These are phyloP conservation scores for Gelatoporia subvermispora DNA, from an alignment of 768 basidiomycete genomes.

Conservation along the genomic window DNA sequence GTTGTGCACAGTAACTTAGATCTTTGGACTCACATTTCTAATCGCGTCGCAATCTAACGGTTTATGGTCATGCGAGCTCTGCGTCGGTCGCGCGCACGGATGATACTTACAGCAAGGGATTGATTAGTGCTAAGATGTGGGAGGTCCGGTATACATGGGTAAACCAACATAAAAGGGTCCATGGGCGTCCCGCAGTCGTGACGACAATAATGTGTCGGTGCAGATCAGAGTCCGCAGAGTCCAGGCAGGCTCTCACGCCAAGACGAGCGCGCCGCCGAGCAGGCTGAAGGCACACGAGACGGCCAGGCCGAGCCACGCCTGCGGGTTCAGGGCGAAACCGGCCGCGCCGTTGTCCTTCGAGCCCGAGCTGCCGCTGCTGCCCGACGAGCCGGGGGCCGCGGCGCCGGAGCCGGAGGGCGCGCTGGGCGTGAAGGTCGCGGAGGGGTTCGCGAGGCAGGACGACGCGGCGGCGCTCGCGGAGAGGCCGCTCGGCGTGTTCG, in stretches of 20 bases:
- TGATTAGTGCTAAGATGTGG: too few species aligned
- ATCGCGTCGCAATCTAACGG: too few species aligned
- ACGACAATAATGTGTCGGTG: too few species aligned
- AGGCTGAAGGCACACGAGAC: constrained; percentile 16
- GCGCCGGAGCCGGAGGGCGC: constrained; percentile 27
- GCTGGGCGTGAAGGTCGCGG: constrained; percentile 60
- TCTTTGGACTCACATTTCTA: too few species aligned
- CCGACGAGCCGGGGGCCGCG: background rate
- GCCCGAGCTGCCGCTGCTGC: constrained; percentile 3
- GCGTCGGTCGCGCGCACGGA: too few species aligned
- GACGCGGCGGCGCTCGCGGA: constrained; percentile 52
- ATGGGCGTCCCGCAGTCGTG: too few species aligned
- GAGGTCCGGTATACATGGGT: too few species aligned
- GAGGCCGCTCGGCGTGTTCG: constrained; percentile 42
- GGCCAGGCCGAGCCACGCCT: constrained; percentile 13
- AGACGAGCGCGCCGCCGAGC: constrained; percentile 14
- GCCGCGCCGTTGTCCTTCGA: constrained; percentile 5
- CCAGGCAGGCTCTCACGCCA: constrained; percentile 15
- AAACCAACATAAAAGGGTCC: too few species aligned
- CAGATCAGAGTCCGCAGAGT: background rate
- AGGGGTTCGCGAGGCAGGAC: constrained; percentile 63
- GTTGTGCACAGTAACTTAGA: too few species aligned
- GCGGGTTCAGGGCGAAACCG: constrained; percentile 3
- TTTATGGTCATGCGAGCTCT: too few species aligned
- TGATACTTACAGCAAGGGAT: too few species aligned